Evolutionary conservation across 352 stramenopile species (phyloP).

Genomic region (Globisporangium abappressorium): DNA sequence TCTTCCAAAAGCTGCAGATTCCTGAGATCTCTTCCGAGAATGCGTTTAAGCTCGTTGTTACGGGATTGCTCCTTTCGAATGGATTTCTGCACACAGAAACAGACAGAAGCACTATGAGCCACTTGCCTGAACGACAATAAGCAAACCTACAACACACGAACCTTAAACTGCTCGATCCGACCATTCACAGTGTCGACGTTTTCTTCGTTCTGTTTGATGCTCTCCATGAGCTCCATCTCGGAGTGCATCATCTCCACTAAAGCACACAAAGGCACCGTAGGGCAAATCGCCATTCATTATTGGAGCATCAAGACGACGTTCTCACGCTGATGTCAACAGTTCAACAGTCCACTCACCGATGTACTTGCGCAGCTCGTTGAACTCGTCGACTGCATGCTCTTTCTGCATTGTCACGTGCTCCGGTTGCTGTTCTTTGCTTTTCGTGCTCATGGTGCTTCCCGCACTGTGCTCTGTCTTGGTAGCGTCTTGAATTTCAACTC

Average conservation of each 20-base stretch:
- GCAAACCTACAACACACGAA: slow-evolving; percentile 8
- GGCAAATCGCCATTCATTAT: background rate
- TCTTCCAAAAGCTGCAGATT: slow-evolving; percentile 41
- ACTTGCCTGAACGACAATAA: background rate
- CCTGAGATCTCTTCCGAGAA: slow-evolving; percentile 23
- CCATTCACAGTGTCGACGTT: slow-evolving; percentile 38
- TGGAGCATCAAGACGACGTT: background rate
- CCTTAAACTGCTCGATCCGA: slow-evolving; percentile 57
- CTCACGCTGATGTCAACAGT: background rate
- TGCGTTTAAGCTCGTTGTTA: slow-evolving; percentile 31
- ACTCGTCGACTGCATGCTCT: slow-evolving; percentile 32
- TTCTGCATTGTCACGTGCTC: background rate
- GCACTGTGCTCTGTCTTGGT: background rate
- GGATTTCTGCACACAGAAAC: slow-evolving; percentile 27
- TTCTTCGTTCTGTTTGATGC: slow-evolving; percentile 63
- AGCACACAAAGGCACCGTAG: background rate
- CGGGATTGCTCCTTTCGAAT: slow-evolving; percentile 39
- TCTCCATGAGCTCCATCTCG: slow-evolving; percentile 69
- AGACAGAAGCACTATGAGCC: background rate
- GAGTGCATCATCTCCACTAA: slow-evolving; percentile 79
- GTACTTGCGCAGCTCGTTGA: slow-evolving; percentile 61
- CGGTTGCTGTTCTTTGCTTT: background rate
- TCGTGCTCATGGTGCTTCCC: background rate
- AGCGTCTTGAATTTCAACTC: background rate
- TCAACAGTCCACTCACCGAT: slow-evolving; percentile 35